Evolutionary conservation across 1,139 yeast genomes (phyloP).

Genomic region (Pichia norvegensis): DNA sequence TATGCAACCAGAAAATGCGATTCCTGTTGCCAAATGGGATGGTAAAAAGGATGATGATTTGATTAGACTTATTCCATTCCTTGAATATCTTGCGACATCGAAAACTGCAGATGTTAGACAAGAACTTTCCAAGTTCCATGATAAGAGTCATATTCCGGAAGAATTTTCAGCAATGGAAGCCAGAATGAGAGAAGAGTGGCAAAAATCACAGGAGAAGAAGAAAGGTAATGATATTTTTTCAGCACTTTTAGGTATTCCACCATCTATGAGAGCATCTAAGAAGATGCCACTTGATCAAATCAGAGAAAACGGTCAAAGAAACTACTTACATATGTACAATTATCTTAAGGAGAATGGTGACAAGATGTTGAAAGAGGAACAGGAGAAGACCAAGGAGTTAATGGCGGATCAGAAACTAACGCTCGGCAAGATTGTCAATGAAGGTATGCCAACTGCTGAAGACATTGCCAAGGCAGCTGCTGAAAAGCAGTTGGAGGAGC

Average conservation of each 20-base stretch:
- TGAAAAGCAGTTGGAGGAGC: conserved; percentile 14
- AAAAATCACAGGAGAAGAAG: conserved; percentile 44
- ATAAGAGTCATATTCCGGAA: conserved; percentile 57
- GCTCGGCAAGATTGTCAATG: conserved; percentile 73
- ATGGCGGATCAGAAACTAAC: conserved; percentile 73
- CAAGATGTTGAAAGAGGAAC: conserved; percentile 74
- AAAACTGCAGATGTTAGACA: conserved; percentile 89
- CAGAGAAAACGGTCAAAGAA: conserved; percentile 89
- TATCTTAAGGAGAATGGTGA: conserved; percentile 84
- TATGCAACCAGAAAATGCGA: conserved; percentile 87
- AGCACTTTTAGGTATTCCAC: conserved; percentile 53
- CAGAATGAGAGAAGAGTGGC: conserved; percentile 62
- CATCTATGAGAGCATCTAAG: conserved; percentile 41
- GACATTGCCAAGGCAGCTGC: conserved; percentile 62
- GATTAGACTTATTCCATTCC: conserved; percentile 76
- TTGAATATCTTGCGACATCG: conserved; percentile 92
- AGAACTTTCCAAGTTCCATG: conserved; percentile 61
- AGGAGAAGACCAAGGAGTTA: conserved; percentile 70
- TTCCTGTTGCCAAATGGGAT: conserved; percentile 76
- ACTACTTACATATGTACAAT: conserved; percentile 76
- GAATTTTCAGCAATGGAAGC: conserved; percentile 78
- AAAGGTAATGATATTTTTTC: conserved; percentile 22
- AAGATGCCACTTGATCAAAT: conserved; percentile 88
- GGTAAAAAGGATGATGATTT: conserved; percentile 78
- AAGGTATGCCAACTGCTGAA: conserved; percentile 81